These are phyloP conservation scores for Cercospora beticola DNA, from an alignment of 2,329 filamentous ascomycete species.

Conservation along the genomic window DNA sequence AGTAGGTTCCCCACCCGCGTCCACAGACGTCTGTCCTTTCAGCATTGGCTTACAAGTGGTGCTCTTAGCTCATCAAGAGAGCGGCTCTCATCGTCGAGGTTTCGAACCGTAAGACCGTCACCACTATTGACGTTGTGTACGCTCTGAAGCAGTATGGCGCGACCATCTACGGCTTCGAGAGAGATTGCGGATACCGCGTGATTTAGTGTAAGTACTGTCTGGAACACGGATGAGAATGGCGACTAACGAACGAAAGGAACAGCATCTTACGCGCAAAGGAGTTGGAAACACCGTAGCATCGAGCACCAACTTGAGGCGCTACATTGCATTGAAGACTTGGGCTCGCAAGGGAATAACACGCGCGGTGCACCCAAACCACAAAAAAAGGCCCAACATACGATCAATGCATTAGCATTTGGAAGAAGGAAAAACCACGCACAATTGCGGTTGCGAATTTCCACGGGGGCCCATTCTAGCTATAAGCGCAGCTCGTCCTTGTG, in stretches of 20 bases:
- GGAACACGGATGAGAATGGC: neutral
- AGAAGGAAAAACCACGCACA: too few species aligned
- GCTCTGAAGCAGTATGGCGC: neutral
- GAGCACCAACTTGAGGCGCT: fast-evolving
- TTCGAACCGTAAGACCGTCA: neutral
- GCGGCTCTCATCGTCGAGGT: neutral
- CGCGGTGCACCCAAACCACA: too few species aligned
- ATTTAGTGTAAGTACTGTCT: neutral
- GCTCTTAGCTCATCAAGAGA: neutral
- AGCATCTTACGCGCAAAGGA: neutral
- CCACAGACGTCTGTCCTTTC: neutral
- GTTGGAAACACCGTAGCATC: neutral
- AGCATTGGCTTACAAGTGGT: neutral
- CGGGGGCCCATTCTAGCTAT: too few species aligned
- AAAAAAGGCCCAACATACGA: neutral
- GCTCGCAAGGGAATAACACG: neutral
- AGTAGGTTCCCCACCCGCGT: constrained; percentile 49
- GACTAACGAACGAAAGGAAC: neutral
- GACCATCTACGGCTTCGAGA: neutral
- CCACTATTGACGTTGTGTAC: neutral
- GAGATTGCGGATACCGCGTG: neutral
- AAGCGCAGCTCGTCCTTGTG: too few species aligned
- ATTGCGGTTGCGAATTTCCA: too few species aligned
- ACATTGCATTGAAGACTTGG: neutral
- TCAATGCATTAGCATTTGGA: too few species aligned